Base-by-base conservation (phyloP, 2,329 filamentous ascomycete genomes). In the Claviceps sp. region DNA sequence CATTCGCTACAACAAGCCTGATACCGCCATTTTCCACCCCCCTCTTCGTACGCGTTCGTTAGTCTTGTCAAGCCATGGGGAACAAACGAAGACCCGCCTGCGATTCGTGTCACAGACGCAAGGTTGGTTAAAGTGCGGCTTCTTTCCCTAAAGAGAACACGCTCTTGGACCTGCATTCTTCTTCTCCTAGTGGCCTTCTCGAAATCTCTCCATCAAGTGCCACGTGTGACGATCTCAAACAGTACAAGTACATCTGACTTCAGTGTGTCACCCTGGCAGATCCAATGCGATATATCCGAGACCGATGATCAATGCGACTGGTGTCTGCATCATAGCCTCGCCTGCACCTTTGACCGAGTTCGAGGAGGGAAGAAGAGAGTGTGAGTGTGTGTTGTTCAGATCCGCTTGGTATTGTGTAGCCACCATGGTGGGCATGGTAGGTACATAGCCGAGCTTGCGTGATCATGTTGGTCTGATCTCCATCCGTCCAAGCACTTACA, bases 61-160 rank as follows among this genome's bases (percentile, higher is more conserved):
- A 11, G 3, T 5, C 43, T 16, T 14, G 6, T n/a, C 20, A 24
- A 4, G 22, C 14, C 22, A 59, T 59, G 57, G 51, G 50, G 36
- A 52, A 36, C 20, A 51, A 53, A 42, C 49, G 56, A 40, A 56
- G 59, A 52, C 44, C 37, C 9, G 72, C 73, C 13, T 76, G 73
- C 57, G 73, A 76, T 57, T 69, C 72, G 16, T 76, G 73, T 55
- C 71, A 74, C 58, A 69, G 63, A 57, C 63, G 71, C 58, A 76
- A 76, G 71, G 73, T 72, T 64, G 38, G 55, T 37, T n/a, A n/a
- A 30, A 13, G 26, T 30, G 24, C 16, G 14, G 13, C 24, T 5
- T 20, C n/a, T 20, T 30, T 45, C 24, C n/a, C 6, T 3, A 26
- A 7, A 1, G 24, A 45, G 43, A 30, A 45, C 24, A 11, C 5